Conservation (phyloP, 495 filamentous ascomycete genomes). For the Podospora didyma region DNA sequence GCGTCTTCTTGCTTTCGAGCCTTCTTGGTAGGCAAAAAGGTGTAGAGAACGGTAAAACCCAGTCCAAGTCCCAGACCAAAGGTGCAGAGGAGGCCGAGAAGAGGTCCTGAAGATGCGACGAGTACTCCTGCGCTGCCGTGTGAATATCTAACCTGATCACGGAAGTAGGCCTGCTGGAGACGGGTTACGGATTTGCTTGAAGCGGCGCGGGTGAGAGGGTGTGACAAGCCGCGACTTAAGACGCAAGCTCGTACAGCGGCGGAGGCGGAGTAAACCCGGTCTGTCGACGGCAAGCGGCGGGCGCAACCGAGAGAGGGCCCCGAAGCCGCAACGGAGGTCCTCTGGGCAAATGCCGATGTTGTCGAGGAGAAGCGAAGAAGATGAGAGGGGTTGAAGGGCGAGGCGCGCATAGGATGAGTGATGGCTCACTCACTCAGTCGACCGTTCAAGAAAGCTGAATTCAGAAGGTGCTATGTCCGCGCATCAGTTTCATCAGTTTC, state of each 20-base stretch:
- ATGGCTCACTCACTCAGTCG: too few species aligned
- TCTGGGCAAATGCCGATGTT: not conserved
- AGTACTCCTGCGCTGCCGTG: constrained; percentile 1
- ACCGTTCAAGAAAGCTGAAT: too few species aligned
- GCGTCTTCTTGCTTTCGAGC: not conserved
- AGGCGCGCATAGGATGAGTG: constrained; percentile 10
- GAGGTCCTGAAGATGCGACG: not conserved
- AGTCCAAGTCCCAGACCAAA: constrained; percentile 15
- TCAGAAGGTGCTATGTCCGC: not conserved
- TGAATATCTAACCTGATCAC: constrained; percentile 1
- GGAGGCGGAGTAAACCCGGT: not conserved
- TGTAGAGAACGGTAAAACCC: constrained; percentile 6
- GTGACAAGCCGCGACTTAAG: not conserved
- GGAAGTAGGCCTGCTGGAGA: not conserved
- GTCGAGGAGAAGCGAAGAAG: constrained; percentile 11
- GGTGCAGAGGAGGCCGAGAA: constrained; percentile 11
- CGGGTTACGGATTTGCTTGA: not conserved
- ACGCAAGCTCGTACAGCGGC: not conserved
- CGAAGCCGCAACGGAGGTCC: constrained; percentile 2
- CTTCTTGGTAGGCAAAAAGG: not conserved
- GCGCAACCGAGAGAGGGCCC: not conserved
- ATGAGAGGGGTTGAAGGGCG: constrained; percentile 3
- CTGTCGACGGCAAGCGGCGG: not conserved
- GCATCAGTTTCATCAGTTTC: not conserved
- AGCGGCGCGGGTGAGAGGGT: not conserved